Base-by-base conservation (phyloP, 352 stramenopile species). In the Saprolegnia diclina region DNA sequence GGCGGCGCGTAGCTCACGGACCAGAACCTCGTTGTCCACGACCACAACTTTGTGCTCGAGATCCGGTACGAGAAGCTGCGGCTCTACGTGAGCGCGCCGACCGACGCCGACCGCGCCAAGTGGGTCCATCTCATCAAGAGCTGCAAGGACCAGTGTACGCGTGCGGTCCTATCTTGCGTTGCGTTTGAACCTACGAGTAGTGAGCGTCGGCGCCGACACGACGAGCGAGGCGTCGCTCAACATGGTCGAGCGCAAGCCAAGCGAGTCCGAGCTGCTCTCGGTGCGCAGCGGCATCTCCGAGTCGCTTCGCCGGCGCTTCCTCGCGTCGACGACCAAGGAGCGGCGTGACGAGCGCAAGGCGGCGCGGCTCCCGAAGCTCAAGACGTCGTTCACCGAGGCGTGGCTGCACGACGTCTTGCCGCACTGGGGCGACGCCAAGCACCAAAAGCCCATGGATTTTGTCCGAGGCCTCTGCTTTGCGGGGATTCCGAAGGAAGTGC, bases 401-500 rank as follows among this genome's bases (percentile, higher is more conserved):
- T 94, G 87, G 87, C 21, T 91, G 18, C 76, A 91, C 2, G 83
- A 91, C 44, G 67, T 94, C 19, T 73, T 92, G 10, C 74, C 74
- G 2, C 67, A 72, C 16, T 78, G 74, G 26, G 63, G 50, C 18
- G 62, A 71, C 29, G 72, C 63, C n/a, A 13, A 68, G 1, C 70
- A 80, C n/a, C 3, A 59, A 1, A 16, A 42, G 11, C 45, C 79
- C 5, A 42, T 93, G 1, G 83, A 92, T 19, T n/a, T n/a, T n/a
- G n/a, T n/a, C n/a, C n/a, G n/a, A 61, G 82, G 79, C 21, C 68
- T 94, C 3, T 93, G 85, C 69, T 91, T 92, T 71, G 82, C 80
- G 0, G 87, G 87, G 0, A 90, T 94, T 21, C 87, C 87, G 1
- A 95, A 95, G 65, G 83, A 95, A 62, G 56, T 93, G 11, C 81